Percentiles rank a stretch among this genome's conserved stretches.
Evolutionary conservation across 768 basidiomycete genomes (phyloP).

Genomic region (Kwoniella dejecticola): DNA sequence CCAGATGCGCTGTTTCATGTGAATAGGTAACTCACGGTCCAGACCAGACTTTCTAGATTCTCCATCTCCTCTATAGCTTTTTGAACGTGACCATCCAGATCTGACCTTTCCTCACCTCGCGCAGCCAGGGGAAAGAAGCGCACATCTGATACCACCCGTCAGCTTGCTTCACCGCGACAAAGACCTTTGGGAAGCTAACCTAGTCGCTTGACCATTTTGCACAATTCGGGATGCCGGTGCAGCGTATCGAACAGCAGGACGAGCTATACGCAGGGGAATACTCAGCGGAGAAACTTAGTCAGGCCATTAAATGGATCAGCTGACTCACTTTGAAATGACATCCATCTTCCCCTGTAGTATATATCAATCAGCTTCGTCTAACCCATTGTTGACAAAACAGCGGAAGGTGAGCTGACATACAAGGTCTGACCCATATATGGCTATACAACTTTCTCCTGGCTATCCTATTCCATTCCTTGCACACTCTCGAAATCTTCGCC

Average conservation of each 20-base stretch:
- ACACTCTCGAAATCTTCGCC: constrained; percentile 34
- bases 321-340: constrained; percentile 38
- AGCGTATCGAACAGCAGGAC: constrained; percentile 39
- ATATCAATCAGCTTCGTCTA: not conserved
- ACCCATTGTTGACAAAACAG: not conserved
- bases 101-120: constrained; percentile 33
- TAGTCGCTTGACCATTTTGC: constrained; percentile 34
- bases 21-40: constrained; percentile 36
- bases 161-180: constrained; percentile 1
- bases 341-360: constrained; percentile 44
- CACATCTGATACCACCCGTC: constrained; percentile 26
- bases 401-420: constrained; percentile 34
- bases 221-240: constrained; percentile 30
- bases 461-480: constrained; percentile 29
- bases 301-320: not conserved
- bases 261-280: constrained; percentile 16
- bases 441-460: constrained; percentile 37
- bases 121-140: constrained; percentile 43
- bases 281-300: constrained; percentile 22
- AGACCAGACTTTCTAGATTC: constrained; percentile 37
- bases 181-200: constrained; percentile 23
- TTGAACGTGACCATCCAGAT: constrained; percentile 42
- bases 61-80: constrained; percentile 33
- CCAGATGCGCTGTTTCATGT: not conserved
- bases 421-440: constrained; percentile 46